These are phyloP conservation scores for Saturnispora sanitii DNA, from an alignment of 805 yeast genomes.

Conservation along the genomic window DNA sequence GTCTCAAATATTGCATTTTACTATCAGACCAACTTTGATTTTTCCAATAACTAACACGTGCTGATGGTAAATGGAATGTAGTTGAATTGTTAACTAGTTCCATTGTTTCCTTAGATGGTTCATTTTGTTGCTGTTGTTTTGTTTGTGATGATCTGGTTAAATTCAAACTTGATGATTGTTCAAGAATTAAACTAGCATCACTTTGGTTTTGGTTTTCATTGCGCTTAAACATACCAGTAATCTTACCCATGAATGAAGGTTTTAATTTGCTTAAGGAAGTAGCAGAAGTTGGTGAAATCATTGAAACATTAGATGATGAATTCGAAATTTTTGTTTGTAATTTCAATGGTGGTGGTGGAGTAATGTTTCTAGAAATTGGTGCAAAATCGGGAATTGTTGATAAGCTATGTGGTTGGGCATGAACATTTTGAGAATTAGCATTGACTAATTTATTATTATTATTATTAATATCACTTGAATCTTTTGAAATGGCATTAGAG, in stretches of 20 bases:
- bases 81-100: not conserved
- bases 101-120: no score
- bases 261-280: slow-evolving; percentile 18
- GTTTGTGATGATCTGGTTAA: not conserved
- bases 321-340: not conserved
- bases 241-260: slow-evolving; percentile 20
- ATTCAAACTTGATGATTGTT: slow-evolving; percentile 3
- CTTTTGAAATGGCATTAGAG: not conserved
- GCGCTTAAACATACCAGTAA: slow-evolving; percentile 8
- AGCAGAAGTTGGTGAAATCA: not conserved
- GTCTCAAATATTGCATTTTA: not conserved
- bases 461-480: not conserved
- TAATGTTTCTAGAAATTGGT: no score
- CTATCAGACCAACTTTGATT: slow-evolving; percentile 21
- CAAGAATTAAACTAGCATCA: slow-evolving; percentile 5
- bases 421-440: not conserved
- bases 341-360: no score
- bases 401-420: not conserved
- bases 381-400: no score
- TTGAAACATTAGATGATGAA: not conserved
- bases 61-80: slow-evolving; percentile 12
- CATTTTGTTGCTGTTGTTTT: not conserved
- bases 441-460: not conserved
- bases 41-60: slow-evolving; percentile 22
- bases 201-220: slow-evolving; percentile 6